A percentile compares a stretch with the other conserved stretches of the same genome.
These are phyloP conservation scores for Saccharomyces hybrid DNA, from an alignment of 1,139 yeast species.

Conservation along the genomic window DNA sequence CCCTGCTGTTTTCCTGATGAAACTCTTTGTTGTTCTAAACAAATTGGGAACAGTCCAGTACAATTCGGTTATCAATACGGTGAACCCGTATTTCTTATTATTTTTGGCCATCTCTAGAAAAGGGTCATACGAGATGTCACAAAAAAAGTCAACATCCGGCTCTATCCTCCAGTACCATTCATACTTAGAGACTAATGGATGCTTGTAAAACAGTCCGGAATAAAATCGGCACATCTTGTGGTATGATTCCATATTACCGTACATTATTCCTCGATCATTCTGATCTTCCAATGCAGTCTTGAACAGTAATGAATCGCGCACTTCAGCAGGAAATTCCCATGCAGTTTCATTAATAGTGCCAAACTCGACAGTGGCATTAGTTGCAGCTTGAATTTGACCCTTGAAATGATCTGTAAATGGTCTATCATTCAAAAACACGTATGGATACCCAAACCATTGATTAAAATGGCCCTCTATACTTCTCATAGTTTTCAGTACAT, in stretches of 20 bases:
- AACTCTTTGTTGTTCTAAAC: slow-evolving; percentile 62
- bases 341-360: no score
- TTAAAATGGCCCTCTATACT: slow-evolving; percentile 78
- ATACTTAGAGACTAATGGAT: slow-evolving; percentile 53
- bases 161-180: slow-evolving; percentile 96
- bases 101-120: slow-evolving; percentile 65
- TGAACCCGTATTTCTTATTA: slow-evolving; percentile 77
- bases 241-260: slow-evolving; percentile 71
- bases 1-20: slow-evolving; percentile 40
- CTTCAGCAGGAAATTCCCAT: background rate
- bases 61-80: slow-evolving; percentile 64
- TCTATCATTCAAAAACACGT: slow-evolving; percentile 75
- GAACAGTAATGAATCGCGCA: slow-evolving; percentile 29
- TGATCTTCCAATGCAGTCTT: slow-evolving; percentile 51
- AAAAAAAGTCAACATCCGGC: slow-evolving; percentile 80
- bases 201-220: slow-evolving; percentile 47
- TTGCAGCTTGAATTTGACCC: slow-evolving; percentile 36
- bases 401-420: slow-evolving; percentile 60
- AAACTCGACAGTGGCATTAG: no score
- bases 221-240: slow-evolving; percentile 46
- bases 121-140: slow-evolving; percentile 88
- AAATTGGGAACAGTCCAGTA: slow-evolving; percentile 74
- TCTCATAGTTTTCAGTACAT: slow-evolving; percentile 58
- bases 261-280: slow-evolving; percentile 73
- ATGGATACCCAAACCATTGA: slow-evolving; percentile 82